A percentile compares a stretch with the other conserved stretches of the same genome.
Conservation (phyloP, 495 filamentous ascomycete species). For the Xylaria longipes region DNA sequence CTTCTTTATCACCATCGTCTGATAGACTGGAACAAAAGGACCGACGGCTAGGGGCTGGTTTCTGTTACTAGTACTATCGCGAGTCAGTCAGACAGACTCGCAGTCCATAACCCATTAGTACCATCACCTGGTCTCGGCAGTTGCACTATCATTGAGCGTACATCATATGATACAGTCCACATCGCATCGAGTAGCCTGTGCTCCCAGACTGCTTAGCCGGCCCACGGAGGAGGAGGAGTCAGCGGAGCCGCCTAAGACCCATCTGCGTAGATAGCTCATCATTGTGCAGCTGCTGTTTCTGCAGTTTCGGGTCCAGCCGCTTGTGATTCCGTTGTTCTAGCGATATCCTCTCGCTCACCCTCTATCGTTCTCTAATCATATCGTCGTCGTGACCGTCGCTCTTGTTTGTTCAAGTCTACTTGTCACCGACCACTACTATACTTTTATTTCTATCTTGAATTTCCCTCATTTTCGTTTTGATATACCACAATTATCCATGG, state of each 20-base stretch:
- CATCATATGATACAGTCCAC: constrained; percentile 3
- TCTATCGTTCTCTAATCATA: background rate
- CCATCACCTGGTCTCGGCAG: constrained; percentile 1
- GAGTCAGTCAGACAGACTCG: constrained; percentile 15
- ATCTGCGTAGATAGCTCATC: constrained; percentile 21
- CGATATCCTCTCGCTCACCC: background rate
- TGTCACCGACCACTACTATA: background rate
- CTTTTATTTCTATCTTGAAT: background rate
- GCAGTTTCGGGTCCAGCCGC: constrained; percentile 4
- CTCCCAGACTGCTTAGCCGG: constrained; percentile 15
- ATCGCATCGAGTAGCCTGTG: background rate
- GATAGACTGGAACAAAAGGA: background rate
- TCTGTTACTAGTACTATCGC: background rate
- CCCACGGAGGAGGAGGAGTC: constrained; percentile 5
- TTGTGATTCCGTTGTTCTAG: constrained; percentile 4
- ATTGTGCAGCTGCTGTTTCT: constrained; percentile 17
- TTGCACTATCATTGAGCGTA: background rate
- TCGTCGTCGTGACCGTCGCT: background rate
- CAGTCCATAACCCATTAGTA: background rate
- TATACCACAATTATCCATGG: background rate
- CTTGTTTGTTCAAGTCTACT: background rate
- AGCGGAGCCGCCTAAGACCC: constrained; percentile 13
- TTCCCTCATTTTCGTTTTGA: background rate
- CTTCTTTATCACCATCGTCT: background rate
- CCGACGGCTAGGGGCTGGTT: background rate